phyloP scores from a whole-genome alignment of 2,329 filamentous ascomycete species.

The Venturia carpophila region DNA sequence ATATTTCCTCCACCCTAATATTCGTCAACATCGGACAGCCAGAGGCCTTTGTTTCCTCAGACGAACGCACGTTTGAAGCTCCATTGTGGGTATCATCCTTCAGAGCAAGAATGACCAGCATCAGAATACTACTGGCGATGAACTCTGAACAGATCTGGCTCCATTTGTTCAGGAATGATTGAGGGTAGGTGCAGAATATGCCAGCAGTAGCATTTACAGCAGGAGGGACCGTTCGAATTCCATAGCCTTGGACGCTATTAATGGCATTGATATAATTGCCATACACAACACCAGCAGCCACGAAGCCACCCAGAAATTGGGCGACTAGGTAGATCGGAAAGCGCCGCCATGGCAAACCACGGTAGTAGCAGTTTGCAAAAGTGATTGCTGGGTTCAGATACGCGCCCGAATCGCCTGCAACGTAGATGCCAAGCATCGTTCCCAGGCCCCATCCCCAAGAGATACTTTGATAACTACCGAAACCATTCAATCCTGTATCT shows the following conservation, averaged over 20 bases:
- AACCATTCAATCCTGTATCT: conserved; percentile 25
- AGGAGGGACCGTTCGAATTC: conserved; percentile 55
- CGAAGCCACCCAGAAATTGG: conserved; percentile 60
- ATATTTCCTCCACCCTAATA: conserved; percentile 26
- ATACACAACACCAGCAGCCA: conserved; percentile 50
- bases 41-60: not conserved
- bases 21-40: conserved; percentile 17
- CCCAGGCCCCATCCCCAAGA: conserved; percentile 33
- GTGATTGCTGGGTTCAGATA: conserved; percentile 62
- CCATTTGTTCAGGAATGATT: conserved; percentile 55
- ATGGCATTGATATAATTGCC: conserved; percentile 59
- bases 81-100: conserved; percentile 46
- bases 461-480: conserved; percentile 36
- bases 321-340: conserved; percentile 61
- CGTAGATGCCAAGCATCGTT: conserved; percentile 50
- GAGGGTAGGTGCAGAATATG: conserved; percentile 67
- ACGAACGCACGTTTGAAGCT: conserved; percentile 25
- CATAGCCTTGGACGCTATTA: conserved; percentile 54
- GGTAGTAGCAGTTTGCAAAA: conserved; percentile 59
- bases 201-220: conserved; percentile 54
- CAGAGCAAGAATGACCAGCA: conserved; percentile 65
- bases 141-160: conserved; percentile 67
- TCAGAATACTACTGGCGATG: conserved; percentile 57
- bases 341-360: conserved; percentile 60
- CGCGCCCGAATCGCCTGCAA: conserved; percentile 56